phyloP scores from a whole-genome alignment of 805 yeast genomes.

The Suhomyces tanzawaensis region DNA sequence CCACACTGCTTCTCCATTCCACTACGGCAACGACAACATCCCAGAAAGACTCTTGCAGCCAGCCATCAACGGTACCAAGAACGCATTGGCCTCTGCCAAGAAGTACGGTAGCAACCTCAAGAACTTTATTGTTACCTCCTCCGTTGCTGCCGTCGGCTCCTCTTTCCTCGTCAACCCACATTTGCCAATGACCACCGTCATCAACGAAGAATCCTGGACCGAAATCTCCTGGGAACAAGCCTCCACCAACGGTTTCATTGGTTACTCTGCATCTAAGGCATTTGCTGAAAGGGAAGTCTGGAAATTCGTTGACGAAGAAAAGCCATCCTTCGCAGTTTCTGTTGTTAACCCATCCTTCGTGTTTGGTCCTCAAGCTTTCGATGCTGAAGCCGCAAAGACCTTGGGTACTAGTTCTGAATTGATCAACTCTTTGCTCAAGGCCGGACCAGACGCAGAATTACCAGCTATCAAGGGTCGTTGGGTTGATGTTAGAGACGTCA shows the following conservation, averaged over 20 bases:
- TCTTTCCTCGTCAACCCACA: constrained; percentile 24
- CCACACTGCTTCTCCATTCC: constrained; percentile 38
- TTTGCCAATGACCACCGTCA: constrained; percentile 28
- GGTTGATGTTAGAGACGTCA: constrained; percentile 14
- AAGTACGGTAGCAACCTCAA: constrained; percentile 15
- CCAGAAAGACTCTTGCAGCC: constrained; percentile 27
- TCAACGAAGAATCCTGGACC: constrained; percentile 52
- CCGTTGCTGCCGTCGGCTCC: constrained; percentile 23
- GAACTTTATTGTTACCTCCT: constrained; percentile 25
- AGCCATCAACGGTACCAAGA: constrained; percentile 29
- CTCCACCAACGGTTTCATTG: constrained; percentile 36
- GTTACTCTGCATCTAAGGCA: constrained; percentile 58
- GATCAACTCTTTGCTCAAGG: constrained; percentile 14
- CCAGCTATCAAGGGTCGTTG: constrained; percentile 17
- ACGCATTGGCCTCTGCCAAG: constrained; percentile 19
- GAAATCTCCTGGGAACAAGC: constrained; percentile 50
- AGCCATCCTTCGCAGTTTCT: constrained; percentile 21
- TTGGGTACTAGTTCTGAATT: constrained; percentile 17
- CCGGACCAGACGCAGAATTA: constrained; percentile 13
- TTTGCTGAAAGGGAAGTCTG: constrained; percentile 63
- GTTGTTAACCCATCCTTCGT: constrained; percentile 37
- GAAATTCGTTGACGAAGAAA: constrained; percentile 43
- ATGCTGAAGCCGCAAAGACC: constrained; percentile 17
- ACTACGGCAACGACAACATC: constrained; percentile 28
- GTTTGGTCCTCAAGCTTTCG: constrained; percentile 41